Conservation (phyloP, 768 basidiomycete genomes). For the Auriscalpium microsporum region DNA sequence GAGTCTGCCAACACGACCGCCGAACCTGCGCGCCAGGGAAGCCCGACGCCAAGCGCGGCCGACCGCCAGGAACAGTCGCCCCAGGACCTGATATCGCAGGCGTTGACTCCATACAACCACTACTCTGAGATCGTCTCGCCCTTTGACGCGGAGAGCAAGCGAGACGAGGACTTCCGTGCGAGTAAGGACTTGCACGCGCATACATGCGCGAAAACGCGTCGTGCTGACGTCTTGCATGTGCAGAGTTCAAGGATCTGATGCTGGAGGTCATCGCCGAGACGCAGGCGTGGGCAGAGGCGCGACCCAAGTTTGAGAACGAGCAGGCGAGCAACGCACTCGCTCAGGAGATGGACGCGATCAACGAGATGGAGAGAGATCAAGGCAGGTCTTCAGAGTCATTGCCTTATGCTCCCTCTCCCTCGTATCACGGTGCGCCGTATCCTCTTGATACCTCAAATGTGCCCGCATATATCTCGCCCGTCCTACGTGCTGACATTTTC, state of each 20-base stretch:
- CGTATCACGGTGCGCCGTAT: constrained; percentile 1
- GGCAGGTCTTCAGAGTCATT: constrained; percentile 9
- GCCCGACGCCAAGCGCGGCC: too few species aligned
- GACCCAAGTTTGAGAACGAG: constrained; percentile 9
- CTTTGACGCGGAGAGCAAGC: constrained; percentile 26
- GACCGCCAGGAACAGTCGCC: background rate
- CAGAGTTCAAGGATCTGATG: constrained; percentile 11
- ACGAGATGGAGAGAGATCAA: constrained; percentile 13
- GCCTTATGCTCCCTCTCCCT: background rate
- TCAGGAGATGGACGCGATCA: constrained; percentile 10
- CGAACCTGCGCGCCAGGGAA: too few species aligned
- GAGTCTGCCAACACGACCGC: too few species aligned
- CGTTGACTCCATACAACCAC: constrained; percentile 21
- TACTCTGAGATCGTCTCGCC: constrained; percentile 23
- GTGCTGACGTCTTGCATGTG: background rate
- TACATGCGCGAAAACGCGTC: constrained; percentile 12
- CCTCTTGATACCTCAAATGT: background rate
- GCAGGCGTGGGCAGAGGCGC: constrained; percentile 13
- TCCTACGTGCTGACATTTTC: background rate
- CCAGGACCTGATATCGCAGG: background rate
- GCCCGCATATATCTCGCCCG: background rate
- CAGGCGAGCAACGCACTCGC: constrained; percentile 8
- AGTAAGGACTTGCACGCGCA: constrained; percentile 19
- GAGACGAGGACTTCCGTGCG: constrained; percentile 27
- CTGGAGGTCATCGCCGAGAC: constrained; percentile 6